Base-by-base conservation (phyloP, 176 grass and related monocot genomes). In the Neostapfia colusana region DNA sequence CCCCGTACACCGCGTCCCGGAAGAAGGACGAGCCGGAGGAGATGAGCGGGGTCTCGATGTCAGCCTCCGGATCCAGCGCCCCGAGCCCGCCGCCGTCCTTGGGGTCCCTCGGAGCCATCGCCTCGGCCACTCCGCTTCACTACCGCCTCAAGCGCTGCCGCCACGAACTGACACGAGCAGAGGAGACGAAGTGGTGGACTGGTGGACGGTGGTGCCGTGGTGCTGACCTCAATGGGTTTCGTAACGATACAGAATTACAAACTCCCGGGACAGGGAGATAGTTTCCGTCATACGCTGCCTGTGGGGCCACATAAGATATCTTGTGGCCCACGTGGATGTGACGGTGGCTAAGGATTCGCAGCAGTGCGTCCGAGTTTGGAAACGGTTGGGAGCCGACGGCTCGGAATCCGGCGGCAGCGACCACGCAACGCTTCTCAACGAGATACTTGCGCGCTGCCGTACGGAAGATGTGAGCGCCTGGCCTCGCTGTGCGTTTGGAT, bases 31-130 rank as follows among this genome's bases (percentile, higher is more conserved):
- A 85, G 42, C 64, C 35, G 6, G 31, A 68, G 40, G 86, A 70
- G 44, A 77, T 23, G 42, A 91, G 75, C 5, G 82, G 69, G 8
- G 75, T 68, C 74, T 83, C 85, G 68, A 87, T 74, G 85, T 83
- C 85, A 0, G 23, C 21, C 50, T 87, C 85, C 68, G 31, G 61
- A 73, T 87, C 85, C 41, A 21, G 60, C 48, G 31, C 46, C 2
- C 72, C 73, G 16, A 21, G 46, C 8, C 78, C 71, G 48, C n/a
- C 58, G 53, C 45, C 73, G 15, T 53, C 73, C 13, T 63, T 41
- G 65, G 51, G 74, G 0, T 87, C 74, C 79, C 74, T 66, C 28
- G 85, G 67, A 45, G 74, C 79, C 85, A 78, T 73, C 57, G 40
- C 64, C 77, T 17, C 24, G 35, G 44, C 55, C 73, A 10, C 71